Percentiles rank a stretch among this genome's conserved stretches.
Conservation (phyloP, 1,284 basidiomycete species). For the Butyriboletus appendiculatus region DNA sequence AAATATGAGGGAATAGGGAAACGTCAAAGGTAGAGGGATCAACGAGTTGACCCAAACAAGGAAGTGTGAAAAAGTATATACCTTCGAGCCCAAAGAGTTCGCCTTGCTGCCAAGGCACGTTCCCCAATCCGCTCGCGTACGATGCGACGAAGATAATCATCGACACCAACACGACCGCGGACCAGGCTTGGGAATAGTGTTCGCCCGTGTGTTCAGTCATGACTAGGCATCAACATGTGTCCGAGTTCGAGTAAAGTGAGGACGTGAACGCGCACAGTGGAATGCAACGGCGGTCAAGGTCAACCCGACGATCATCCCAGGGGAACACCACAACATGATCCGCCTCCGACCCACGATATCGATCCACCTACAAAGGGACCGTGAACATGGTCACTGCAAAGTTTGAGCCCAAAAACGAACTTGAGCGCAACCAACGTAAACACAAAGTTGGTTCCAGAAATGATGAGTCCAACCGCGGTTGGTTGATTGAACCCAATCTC, state of each 20-base stretch:
- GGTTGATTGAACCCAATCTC: conserved; percentile 81
- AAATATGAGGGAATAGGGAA: neutral
- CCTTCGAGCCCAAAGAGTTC: conserved; percentile 80
- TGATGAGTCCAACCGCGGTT: conserved; percentile 76
- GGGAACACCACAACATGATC: conserved; percentile 78
- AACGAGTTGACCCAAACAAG: neutral
- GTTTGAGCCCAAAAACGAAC: conserved; percentile 11
- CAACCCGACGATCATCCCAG: conserved; percentile 76
- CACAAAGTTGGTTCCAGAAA: conserved; percentile 79
- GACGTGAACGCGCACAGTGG: conserved; percentile 53
- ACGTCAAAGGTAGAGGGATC: neutral
- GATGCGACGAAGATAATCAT: conserved; percentile 86
- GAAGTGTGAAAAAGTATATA: conserved; percentile 15
- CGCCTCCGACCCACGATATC: conserved; percentile 76
- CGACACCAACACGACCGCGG: conserved; percentile 68
- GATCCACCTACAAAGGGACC: conserved; percentile 50
- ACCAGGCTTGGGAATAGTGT: conserved; percentile 64
- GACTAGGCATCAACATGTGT: conserved; percentile 40
- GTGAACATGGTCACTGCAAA: neutral
- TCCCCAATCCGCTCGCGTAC: conserved; percentile 76
- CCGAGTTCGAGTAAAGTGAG: neutral
- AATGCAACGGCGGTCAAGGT: conserved; percentile 74
- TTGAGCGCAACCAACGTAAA: conserved; percentile 82
- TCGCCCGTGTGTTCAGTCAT: conserved; percentile 69
- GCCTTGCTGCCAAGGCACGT: conserved; percentile 88